Percentiles rank a stretch among this genome's conserved stretches.
These are phyloP conservation scores for Apiospora saccharicola DNA, from an alignment of 2,329 filamentous ascomycete species.

Conservation along the genomic window DNA sequence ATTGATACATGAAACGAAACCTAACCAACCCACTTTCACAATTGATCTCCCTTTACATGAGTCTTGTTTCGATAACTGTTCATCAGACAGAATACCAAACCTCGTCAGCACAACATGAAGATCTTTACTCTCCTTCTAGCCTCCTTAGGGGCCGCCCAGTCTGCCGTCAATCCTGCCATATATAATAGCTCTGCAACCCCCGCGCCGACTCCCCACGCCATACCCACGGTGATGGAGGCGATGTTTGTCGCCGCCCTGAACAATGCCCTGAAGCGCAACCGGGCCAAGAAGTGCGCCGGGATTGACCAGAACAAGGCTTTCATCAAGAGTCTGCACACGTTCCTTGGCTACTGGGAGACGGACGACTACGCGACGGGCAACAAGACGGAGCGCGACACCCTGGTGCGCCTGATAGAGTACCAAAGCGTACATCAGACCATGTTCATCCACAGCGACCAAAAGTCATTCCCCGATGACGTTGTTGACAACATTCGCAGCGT, in stretches of 20 bases:
- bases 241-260: not conserved
- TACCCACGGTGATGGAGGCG: no score
- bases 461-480: not conserved
- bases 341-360: not conserved
- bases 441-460: not conserved
- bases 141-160: no score
- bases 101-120: no score
- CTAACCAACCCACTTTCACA: no score
- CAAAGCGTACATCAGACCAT: not conserved
- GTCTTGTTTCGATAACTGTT: no score
- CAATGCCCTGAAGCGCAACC: not conserved
- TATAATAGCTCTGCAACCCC: no score
- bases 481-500: not conserved
- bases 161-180: no score
- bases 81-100: no score
- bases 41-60: no score
- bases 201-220: no score
- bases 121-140: no score
- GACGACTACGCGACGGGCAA: not conserved
- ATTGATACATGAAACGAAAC: no score
- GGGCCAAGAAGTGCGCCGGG: not conserved
- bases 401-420: not conserved
- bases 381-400: not conserved
- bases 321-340: not conserved
- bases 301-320: not conserved